Percentiles rank a stretch among this genome's conserved stretches.
Evolutionary conservation across 306 rosid species (phyloP).

Genomic region (Dryas alaskensis): DNA sequence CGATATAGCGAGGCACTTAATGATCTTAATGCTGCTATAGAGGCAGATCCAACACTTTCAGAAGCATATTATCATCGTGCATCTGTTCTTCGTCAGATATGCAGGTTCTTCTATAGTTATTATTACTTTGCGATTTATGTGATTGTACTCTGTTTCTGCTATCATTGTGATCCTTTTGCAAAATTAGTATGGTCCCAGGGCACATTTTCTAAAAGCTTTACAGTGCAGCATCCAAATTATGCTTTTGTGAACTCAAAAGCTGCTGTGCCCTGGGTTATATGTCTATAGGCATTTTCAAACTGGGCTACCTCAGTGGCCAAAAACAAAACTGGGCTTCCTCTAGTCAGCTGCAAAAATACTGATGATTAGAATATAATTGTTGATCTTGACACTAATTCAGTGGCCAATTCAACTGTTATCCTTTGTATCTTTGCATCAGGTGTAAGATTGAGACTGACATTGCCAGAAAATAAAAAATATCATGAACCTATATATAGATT

Average conservation of each 20-base stretch:
- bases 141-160: neutral
- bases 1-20: constrained; percentile 84
- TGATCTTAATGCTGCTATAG: constrained; percentile 94
- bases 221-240: neutral
- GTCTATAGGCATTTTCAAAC: neutral
- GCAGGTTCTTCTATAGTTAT: constrained; percentile 58
- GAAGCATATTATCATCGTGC: constrained; percentile 86
- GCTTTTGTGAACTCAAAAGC: neutral
- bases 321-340: neutral
- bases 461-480: neutral
- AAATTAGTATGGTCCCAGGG: neutral
- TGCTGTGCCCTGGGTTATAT: neutral
- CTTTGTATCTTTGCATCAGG: neutral
- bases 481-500: neutral
- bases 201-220: neutral
- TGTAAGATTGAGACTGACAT: neutral
- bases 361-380: neutral
- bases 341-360: neutral
- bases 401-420: neutral
- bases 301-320: neutral
- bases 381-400: neutral
- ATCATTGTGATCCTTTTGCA: neutral
- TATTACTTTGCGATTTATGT: neutral
- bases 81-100: constrained; percentile 78
- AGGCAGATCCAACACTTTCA: constrained; percentile 84